Evolutionary conservation across 345 rosid genomes (phyloP).

Genomic region (Cochlearia excelsa): DNA sequence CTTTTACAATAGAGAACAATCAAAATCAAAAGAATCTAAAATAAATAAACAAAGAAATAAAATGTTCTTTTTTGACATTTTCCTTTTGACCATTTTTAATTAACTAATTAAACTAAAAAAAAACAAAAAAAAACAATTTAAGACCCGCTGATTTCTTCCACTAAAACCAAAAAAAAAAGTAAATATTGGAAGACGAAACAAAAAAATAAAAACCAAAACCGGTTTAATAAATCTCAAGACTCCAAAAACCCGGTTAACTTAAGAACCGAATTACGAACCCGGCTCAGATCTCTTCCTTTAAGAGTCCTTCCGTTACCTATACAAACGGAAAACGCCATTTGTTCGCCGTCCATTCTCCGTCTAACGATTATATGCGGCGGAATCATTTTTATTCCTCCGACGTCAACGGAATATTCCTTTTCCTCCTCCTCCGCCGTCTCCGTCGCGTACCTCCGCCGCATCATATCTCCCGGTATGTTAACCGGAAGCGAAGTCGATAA

Average conservation of each 20-base stretch:
- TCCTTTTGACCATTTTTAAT: slow-evolving; percentile 22
- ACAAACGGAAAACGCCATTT: slow-evolving; percentile 73
- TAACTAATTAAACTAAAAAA: slow-evolving; percentile 18
- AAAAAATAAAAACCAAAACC: no score
- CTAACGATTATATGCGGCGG: slow-evolving; percentile 43
- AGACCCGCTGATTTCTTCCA: slow-evolving; percentile 17
- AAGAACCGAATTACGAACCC: slow-evolving; percentile 78
- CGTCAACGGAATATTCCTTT: slow-evolving; percentile 20
- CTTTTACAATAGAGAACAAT: not conserved
- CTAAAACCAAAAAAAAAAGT: not conserved
- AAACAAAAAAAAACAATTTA: not conserved
- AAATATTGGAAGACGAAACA: not conserved
- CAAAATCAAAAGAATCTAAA: slow-evolving; percentile 17
- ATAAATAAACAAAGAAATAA: slow-evolving; percentile 15
- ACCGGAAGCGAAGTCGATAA: slow-evolving; percentile 38
- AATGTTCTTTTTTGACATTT: slow-evolving; percentile 24
- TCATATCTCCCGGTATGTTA: slow-evolving; percentile 29
- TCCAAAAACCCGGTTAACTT: slow-evolving; percentile 87
- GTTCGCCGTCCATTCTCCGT: slow-evolving; percentile 49
- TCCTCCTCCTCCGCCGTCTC: slow-evolving; percentile 7
- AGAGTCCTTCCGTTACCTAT: slow-evolving; percentile 82
- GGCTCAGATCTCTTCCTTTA: slow-evolving; percentile 76
- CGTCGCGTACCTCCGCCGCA: slow-evolving; percentile 24
- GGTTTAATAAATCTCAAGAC: slow-evolving; percentile 30
- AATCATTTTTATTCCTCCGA: slow-evolving; percentile 30